Evolutionary conservation across 2,329 filamentous ascomycete species (phyloP).

Genomic region (Macrophomina pseudophaseolina): DNA sequence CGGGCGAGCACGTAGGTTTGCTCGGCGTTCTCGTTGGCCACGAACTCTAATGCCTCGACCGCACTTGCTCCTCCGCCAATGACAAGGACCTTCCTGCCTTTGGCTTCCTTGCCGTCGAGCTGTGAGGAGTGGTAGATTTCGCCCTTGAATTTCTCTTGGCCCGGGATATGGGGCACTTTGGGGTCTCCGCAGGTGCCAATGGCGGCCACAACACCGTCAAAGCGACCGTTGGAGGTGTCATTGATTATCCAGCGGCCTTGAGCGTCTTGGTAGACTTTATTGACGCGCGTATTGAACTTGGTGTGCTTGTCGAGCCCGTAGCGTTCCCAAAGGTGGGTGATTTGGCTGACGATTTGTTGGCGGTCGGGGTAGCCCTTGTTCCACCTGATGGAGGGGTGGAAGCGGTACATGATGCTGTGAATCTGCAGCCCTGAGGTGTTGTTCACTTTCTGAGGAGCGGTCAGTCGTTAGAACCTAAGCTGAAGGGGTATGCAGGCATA

Average conservation of each 20-base stretch:
- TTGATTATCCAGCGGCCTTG: constrained; percentile 80
- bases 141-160: constrained; percentile 75
- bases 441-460: constrained; percentile 67
- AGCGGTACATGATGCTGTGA: constrained; percentile 85
- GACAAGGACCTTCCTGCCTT: constrained; percentile 75
- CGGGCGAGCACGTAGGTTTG: constrained; percentile 72
- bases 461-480: not conserved
- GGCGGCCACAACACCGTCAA: constrained; percentile 79
- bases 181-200: constrained; percentile 81
- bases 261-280: constrained; percentile 71
- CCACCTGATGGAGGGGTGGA: constrained; percentile 81
- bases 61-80: constrained; percentile 82
- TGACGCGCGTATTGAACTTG: constrained; percentile 71
- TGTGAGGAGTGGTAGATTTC: constrained; percentile 76
- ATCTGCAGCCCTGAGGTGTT: constrained; percentile 83
- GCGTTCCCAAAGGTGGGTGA: constrained; percentile 73
- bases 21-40: constrained; percentile 67
- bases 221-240: constrained; percentile 69
- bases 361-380: constrained; percentile 76
- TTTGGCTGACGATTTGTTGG: constrained; percentile 74
- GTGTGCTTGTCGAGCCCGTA: constrained; percentile 76
- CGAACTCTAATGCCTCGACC: constrained; percentile 82
- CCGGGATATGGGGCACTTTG: constrained; percentile 72
- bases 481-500: constrained; percentile 45
- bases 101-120: constrained; percentile 73